Percentiles rank a stretch among this genome's conserved stretches.
These are phyloP conservation scores for Calonectria ilicicola DNA, from an alignment of 2,329 filamentous ascomycete genomes.

Conservation along the genomic window DNA sequence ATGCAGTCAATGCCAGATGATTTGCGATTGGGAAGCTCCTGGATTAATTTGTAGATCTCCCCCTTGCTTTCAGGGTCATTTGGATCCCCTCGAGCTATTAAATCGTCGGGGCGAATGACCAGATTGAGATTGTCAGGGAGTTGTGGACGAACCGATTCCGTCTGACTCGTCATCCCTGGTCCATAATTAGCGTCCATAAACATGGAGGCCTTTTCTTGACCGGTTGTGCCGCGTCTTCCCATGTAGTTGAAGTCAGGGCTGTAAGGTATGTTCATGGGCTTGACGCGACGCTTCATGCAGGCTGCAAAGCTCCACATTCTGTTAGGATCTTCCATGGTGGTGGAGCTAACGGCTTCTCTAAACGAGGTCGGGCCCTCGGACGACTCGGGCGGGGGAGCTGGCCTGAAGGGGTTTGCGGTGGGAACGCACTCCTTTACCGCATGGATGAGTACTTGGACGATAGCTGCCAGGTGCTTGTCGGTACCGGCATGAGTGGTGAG, in stretches of 20 bases:
- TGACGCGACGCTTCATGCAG: neutral
- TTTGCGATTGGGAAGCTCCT: neutral
- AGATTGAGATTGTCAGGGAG: neutral
- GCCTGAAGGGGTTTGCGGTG: no score
- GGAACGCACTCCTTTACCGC: no score
- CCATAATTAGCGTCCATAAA: neutral
- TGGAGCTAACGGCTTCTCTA: neutral
- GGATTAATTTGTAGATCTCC: neutral
- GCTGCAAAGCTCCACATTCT: neutral
- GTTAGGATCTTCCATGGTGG: neutral
- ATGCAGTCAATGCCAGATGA: neutral
- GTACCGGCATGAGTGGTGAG: neutral
- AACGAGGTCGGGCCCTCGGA: neutral
- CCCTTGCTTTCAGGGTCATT: neutral
- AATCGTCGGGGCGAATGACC: neutral
- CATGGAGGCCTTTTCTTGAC: neutral
- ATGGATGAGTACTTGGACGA: neutral
- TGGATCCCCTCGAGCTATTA: neutral
- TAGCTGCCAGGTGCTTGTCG: neutral
- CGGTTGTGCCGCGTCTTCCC: neutral
- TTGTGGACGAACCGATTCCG: neutral
- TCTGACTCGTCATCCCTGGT: neutral
- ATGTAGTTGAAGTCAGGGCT: neutral
- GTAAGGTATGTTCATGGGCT: neutral
- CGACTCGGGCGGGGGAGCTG: no score